A percentile compares a stretch with the other conserved stretches of the same genome.
Evolutionary conservation across 148 eudicot species (phyloP).

Genomic region (Rhododendron ovatum): DNA sequence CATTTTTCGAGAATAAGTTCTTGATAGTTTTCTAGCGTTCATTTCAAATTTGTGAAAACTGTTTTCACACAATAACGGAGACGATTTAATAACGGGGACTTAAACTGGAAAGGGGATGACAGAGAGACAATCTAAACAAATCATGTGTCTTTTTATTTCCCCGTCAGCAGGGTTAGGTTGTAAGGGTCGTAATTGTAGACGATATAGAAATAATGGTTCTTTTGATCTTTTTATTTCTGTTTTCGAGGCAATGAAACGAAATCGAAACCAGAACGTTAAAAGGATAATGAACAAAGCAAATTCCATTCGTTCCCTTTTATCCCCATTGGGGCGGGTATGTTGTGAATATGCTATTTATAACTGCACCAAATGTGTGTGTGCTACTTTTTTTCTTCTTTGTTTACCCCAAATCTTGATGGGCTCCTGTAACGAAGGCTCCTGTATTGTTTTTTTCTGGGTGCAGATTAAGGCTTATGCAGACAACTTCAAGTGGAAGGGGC

Average conservation of each 20-base stretch:
- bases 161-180: neutral
- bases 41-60: neutral
- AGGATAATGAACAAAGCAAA: neutral
- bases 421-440: neutral
- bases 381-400: neutral
- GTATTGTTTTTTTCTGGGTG: neutral
- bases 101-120: neutral
- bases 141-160: neutral
- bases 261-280: neutral
- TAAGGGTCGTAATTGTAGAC: neutral
- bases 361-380: neutral
- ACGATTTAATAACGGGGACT: neutral
- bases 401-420: neutral
- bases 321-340: neutral
- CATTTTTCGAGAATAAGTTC: neutral
- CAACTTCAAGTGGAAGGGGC: conserved; percentile 70
- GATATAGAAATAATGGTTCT: neutral
- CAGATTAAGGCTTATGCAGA: conserved; percentile 56
- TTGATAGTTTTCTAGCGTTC: neutral
- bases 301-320: neutral
- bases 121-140: neutral
- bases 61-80: neutral
- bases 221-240: neutral
- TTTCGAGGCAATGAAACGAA: neutral
- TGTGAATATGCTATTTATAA: neutral